Evolutionary conservation across 768 basidiomycete genomes (phyloP), one percentile per base, ranked within the genome.

Genomic region (Favolaschia claudopus): DNA sequence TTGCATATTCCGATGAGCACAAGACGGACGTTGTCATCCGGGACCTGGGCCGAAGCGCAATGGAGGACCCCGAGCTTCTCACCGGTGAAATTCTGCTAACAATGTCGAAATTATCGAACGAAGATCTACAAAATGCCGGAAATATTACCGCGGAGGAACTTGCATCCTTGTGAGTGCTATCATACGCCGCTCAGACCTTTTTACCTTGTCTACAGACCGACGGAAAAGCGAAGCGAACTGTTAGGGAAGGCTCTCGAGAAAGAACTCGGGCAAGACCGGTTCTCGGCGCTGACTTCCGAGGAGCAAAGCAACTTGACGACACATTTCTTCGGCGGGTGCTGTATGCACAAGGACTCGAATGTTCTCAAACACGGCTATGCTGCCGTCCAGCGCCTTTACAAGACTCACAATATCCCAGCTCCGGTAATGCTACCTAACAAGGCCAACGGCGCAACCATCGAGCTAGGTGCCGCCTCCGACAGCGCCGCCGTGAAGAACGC

Each of bases 281-380:
- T 55, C 43, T 25, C 44, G 2, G n/a, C 24, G 5, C 32, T 55
- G 2, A 32, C 40, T 2, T 20, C 28, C 3, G 40, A 43, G 10
- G 9, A 54, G 19, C 52, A 54, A 54, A 1, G 39, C 6, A 54
- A 42, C 20, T 4, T 25, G 7, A n/a, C 15, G 19, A 56, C 70
- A 2, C 64, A 73, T 32, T 42, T 70, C 8, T 68, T 69, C 53
- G 69, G 55, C 27, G 68, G 70, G 7, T 74, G 74, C 46, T 69
- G 66, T 32, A 67, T 66, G 52, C 73, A 74, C 50, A 74, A 72
- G 57, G 72, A 75, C 29, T 37, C 73, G 13, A 75, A 74, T 36
- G 55, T 62, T 3, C 58, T 70, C 27, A 67, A 68, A 34, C 68
- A 68, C n/a, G 69, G 71, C 0, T 53, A 57, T 34, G 19, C 17